These are phyloP conservation scores for Penicillium sp. DNA, from an alignment of 2,329 filamentous ascomycete genomes.

Conservation along the genomic window DNA sequence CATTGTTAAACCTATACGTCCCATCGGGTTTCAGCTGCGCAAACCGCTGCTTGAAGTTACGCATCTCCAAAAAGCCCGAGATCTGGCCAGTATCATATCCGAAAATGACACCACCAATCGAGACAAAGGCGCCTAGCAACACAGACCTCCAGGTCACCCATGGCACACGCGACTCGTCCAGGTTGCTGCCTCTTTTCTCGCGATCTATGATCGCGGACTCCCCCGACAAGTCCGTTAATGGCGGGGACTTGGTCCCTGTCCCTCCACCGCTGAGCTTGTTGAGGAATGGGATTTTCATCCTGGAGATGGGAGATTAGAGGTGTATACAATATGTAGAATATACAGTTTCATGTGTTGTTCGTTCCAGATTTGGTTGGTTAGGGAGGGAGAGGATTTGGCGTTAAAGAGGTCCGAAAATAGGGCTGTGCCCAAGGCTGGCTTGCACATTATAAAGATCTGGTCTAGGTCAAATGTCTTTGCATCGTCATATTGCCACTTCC, in stretches of 20 bases:
- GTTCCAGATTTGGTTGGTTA: not conserved
- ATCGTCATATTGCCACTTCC: constrained; percentile 16
- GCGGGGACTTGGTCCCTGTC: constrained; percentile 6
- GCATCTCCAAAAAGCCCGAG: constrained; percentile 46
- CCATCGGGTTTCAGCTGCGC: constrained; percentile 36
- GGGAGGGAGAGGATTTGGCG: too few species aligned
- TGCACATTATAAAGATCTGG: not conserved
- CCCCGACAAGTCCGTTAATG: constrained; percentile 14
- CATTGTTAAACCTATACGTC: constrained; percentile 41
- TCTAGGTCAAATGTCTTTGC: not conserved
- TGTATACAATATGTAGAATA: not conserved
- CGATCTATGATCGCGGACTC: constrained; percentile 3
- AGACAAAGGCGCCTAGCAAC: constrained; percentile 45
- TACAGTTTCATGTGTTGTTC: not conserved
- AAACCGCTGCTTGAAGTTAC: constrained; percentile 43
- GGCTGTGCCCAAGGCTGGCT: not conserved
- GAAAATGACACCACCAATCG: constrained; percentile 48
- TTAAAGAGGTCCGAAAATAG: not conserved
- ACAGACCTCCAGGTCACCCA: constrained; percentile 40
- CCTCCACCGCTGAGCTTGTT: constrained; percentile 4
- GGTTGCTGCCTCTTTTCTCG: constrained; percentile 19
- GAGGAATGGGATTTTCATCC: constrained; percentile 18
- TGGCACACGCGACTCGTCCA: constrained; percentile 33
- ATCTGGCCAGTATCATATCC: constrained; percentile 50
- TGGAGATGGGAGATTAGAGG: not conserved